Conservation (phyloP, 1,284 basidiomycete genomes). For the Irpex sp. region DNA sequence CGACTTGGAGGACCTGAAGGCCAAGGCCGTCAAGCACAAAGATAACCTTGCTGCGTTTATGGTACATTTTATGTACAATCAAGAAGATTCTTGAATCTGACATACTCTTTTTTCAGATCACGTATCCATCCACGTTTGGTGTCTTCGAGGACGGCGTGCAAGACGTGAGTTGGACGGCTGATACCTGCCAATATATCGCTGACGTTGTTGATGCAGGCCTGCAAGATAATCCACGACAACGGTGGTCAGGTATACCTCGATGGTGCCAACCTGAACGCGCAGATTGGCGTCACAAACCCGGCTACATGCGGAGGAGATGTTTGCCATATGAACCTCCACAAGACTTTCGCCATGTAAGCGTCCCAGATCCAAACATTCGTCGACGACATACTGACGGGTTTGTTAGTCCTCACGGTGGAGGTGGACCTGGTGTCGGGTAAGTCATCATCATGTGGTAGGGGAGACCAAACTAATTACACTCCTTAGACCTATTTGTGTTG, state of each 20-base stretch:
- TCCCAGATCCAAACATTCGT: slow-evolving; percentile 10
- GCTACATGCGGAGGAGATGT: slow-evolving; percentile 96
- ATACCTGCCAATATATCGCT: not conserved
- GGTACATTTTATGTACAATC: slow-evolving; percentile 46
- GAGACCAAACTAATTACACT: not conserved
- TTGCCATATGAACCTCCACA: slow-evolving; percentile 97
- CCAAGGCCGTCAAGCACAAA: slow-evolving; percentile 90
- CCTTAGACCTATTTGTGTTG: slow-evolving; percentile 88
- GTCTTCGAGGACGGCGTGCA: slow-evolving; percentile 94
- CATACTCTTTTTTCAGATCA: slow-evolving; percentile 50
- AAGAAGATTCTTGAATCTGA: not conserved
- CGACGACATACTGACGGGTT: slow-evolving; percentile 9
- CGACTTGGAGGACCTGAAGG: slow-evolving; percentile 81
- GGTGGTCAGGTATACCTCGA: slow-evolving; percentile 98
- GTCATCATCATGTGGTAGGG: slow-evolving; percentile 15
- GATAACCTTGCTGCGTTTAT: slow-evolving; percentile 94
- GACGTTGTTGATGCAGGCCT: slow-evolving; percentile 50
- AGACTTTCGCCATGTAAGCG: slow-evolving; percentile 85
- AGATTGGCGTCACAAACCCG: slow-evolving; percentile 95
- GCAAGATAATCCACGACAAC: slow-evolving; percentile 90
- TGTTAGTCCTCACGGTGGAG: slow-evolving; percentile 89
- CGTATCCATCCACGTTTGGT: slow-evolving; percentile 92
- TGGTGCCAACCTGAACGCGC: slow-evolving; percentile 95
- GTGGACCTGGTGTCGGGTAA: slow-evolving; percentile 91
- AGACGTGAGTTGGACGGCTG: slow-evolving; percentile 42